Percentiles rank a stretch among this genome's conserved stretches.
Conservation (phyloP, 116 monocot genomes). For the Iris pallida region DNA sequence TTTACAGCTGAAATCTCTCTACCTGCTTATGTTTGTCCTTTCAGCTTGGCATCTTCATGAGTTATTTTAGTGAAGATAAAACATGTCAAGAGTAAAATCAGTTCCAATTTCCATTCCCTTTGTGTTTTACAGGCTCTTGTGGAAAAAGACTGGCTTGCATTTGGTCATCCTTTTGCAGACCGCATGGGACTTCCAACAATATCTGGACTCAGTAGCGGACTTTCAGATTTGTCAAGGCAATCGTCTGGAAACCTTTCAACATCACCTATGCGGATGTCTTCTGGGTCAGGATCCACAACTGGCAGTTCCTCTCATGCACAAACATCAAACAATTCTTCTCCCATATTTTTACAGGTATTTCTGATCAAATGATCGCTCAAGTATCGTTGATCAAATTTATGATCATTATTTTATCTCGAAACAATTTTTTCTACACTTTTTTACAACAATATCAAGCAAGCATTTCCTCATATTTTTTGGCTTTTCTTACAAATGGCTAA, state of each 20-base stretch:
- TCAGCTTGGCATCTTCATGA: too few relatives aligned
- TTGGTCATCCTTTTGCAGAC: slow-evolving; percentile 98
- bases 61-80: too few relatives aligned
- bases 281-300: slow-evolving; percentile 34
- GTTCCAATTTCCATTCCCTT: neutral
- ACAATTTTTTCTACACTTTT: too few relatives aligned
- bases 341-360: slow-evolving; percentile 91
- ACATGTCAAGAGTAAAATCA: neutral
- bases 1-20: neutral
- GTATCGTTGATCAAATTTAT: too few relatives aligned
- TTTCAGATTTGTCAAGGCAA: slow-evolving; percentile 59
- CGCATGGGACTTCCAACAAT: slow-evolving; percentile 79
- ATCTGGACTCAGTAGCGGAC: slow-evolving; percentile 29
- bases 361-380: neutral
- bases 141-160: slow-evolving; percentile 98
- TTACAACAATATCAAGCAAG: too few relatives aligned
- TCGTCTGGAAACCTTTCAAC: slow-evolving; percentile 45
- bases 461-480: too few relatives aligned
- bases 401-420: too few relatives aligned
- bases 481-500: too few relatives aligned
- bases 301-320: slow-evolving; percentile 57
- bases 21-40: neutral
- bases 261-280: slow-evolving; percentile 39
- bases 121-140: slow-evolving; percentile 60
- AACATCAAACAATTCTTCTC: slow-evolving; percentile 69